Evolutionary conservation across 2,329 filamentous ascomycete species (phyloP).

Genomic region (Hypoxylon sp.): DNA sequence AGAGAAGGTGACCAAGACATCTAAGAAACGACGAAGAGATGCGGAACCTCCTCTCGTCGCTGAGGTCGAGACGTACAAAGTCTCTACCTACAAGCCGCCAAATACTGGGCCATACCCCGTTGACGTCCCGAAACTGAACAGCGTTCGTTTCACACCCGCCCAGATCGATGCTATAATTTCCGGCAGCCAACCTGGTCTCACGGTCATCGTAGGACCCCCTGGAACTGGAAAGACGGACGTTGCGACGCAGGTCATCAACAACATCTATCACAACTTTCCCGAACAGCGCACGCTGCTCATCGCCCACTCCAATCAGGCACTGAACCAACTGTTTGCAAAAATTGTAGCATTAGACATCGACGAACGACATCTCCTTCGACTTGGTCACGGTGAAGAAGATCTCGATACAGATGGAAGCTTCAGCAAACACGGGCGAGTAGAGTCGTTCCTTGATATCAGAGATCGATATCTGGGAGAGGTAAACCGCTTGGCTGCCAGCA

Average conservation of each 20-base stretch:
- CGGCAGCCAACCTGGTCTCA: slow-evolving; percentile 91
- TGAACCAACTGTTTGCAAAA: slow-evolving; percentile 98
- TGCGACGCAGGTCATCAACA: slow-evolving; percentile 97
- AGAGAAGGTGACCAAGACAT: slow-evolving; percentile 63
- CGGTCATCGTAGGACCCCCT: slow-evolving; percentile 91
- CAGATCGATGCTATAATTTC: slow-evolving; percentile 94
- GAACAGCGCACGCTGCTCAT: slow-evolving; percentile 89
- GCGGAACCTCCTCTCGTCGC: slow-evolving; percentile 70
- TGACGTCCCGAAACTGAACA: slow-evolving; percentile 82
- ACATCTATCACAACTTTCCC: slow-evolving; percentile 98
- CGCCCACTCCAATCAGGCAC: slow-evolving; percentile 95
- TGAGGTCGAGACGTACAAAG: slow-evolving; percentile 73
- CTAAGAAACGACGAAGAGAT: slow-evolving; percentile 88
- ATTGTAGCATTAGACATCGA: slow-evolving; percentile 97
- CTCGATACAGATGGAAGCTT: slow-evolving; percentile 86
- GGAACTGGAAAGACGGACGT: slow-evolving; percentile 99
- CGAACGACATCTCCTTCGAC: slow-evolving; percentile 86
- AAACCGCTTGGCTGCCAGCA: slow-evolving; percentile 81
- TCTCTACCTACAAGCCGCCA: slow-evolving; percentile 87
- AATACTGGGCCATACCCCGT: slow-evolving; percentile 90
- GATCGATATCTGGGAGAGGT: slow-evolving; percentile 82
- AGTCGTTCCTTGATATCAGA: slow-evolving; percentile 92
- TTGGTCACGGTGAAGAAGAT: slow-evolving; percentile 96
- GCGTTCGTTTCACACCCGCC: slow-evolving; percentile 85
- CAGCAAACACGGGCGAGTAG: slow-evolving; percentile 92